These are phyloP conservation scores for Botrytis medusae DNA, from an alignment of 2,329 filamentous ascomycete species.

Conservation along the genomic window DNA sequence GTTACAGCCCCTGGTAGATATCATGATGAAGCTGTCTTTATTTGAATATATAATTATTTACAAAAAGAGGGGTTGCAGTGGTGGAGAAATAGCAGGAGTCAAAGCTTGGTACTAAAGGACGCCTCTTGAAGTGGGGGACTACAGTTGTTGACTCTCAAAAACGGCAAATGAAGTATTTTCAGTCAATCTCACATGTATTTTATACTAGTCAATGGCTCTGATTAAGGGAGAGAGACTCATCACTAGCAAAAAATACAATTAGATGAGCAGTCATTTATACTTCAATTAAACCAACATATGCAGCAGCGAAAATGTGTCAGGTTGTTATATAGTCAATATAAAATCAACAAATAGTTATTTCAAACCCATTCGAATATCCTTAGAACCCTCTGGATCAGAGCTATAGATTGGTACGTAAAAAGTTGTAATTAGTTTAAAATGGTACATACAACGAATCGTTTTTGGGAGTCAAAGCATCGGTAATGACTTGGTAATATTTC, in stretches of 20 bases:
- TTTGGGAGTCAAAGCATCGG: not conserved
- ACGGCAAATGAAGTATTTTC: too few species aligned
- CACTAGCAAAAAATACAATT: too few species aligned
- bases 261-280: too few species aligned
- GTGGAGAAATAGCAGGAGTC: not conserved
- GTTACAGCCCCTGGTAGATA: slow-evolving; percentile 6
- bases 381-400: not conserved
- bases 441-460: not conserved
- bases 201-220: too few species aligned
- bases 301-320: too few species aligned
- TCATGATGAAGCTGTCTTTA: fast-evolving
- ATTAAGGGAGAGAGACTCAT: too few species aligned
- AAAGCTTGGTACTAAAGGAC: not conserved
- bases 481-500: not conserved
- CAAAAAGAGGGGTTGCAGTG: fast-evolving
- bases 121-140: not conserved
- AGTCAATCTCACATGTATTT: too few species aligned
- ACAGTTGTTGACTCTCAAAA: not conserved
- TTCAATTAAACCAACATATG: too few species aligned
- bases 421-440: fast-evolving
- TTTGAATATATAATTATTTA: fast-evolving
- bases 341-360: not conserved
- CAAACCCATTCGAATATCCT: not conserved
- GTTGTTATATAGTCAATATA: not conserved
- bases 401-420: not conserved